Evolutionary conservation across 306 rosid genomes (phyloP), one percentile per base, ranked within the genome.

Genomic region (Vachellia pachyceras): DNA sequence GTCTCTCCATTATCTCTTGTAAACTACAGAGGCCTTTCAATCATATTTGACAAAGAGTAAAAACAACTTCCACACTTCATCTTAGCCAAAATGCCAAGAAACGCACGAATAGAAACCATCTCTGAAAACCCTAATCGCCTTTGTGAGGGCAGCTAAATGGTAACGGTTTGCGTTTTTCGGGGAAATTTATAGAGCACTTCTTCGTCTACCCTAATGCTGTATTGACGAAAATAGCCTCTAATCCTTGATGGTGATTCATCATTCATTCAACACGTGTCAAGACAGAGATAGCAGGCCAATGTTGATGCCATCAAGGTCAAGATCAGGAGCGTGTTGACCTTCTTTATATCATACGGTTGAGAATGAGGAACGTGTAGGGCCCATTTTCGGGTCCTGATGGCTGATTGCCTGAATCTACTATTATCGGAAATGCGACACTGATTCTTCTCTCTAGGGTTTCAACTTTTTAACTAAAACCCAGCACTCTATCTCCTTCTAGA

Each of bases 401-500:
- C 74, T 69, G n/a, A n/a, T n/a, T n/a, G n/a, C n/a, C n/a, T n/a
- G 39, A 69, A 68, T 76, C 49, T 54, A 3, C 41, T 71, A 49
- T 71, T 35, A 57, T 18, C 12, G 6, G 15, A 1, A 67, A 57
- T 39, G 4, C 5, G 22, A 42, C 36, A 60, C 46, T 23, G 67
- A 69, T 37, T 22, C 58, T 1, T 22, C 39, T 23, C 25, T 68
- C 77, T 86, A 84, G 87, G 87, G 90, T 84, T 87, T 84, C 79
- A 36, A 8, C 5, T 6, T 69, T 12, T 46, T 11, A 11, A 17
- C 66, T 49, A 60, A 75, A 61, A 69, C 69, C 71, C 87, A 33
- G 17, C 73, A 61, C 52, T 13, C 10, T n/a, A 45, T 73, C 68
- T 23, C 54, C 76, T 67, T 39, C 63, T 7, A 11, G 58, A 23